Evolutionary conservation across 768 basidiomycete species (phyloP).

Genomic region (Chalciporus pseudorubinellus): DNA sequence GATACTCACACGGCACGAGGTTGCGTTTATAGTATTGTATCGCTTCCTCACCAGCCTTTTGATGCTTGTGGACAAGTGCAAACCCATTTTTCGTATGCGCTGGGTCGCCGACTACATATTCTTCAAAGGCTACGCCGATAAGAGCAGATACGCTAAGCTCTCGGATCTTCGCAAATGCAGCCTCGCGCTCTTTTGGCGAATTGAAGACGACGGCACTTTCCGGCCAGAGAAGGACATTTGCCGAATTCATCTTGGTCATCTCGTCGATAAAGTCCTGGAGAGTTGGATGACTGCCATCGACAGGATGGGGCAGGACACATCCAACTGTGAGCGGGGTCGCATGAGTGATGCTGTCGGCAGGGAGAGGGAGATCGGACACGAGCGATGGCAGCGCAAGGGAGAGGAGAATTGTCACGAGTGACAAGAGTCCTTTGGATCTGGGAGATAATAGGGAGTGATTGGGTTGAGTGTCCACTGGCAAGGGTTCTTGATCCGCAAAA

Average conservation of each 20-base stretch:
- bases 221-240: constrained; percentile 73
- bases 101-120: constrained; percentile 43
- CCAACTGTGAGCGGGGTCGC: constrained; percentile 63
- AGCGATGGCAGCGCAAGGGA: constrained; percentile 58
- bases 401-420: constrained; percentile 42
- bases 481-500: constrained; percentile 19
- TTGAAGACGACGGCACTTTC: constrained; percentile 74
- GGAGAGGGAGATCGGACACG: constrained; percentile 39
- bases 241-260: constrained; percentile 43
- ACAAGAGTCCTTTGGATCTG: constrained; percentile 27
- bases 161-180: constrained; percentile 47
- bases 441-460: constrained; percentile 14
- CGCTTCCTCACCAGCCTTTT: constrained; percentile 36
- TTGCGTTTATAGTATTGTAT: constrained; percentile 71
- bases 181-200: constrained; percentile 44
- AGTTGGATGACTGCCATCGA: constrained; percentile 41
- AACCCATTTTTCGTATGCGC: constrained; percentile 58
- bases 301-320: constrained; percentile 60
- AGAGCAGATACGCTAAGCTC: constrained; percentile 32
- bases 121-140: constrained; percentile 73
- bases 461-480: not conserved
- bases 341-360: constrained; percentile 29
- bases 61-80: constrained; percentile 47
- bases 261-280: constrained; percentile 65
- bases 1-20: constrained; percentile 69